Evolutionary conservation across 441 rosid genomes (phyloP).

Genomic region (Cnidoscolus chayamansa): DNA sequence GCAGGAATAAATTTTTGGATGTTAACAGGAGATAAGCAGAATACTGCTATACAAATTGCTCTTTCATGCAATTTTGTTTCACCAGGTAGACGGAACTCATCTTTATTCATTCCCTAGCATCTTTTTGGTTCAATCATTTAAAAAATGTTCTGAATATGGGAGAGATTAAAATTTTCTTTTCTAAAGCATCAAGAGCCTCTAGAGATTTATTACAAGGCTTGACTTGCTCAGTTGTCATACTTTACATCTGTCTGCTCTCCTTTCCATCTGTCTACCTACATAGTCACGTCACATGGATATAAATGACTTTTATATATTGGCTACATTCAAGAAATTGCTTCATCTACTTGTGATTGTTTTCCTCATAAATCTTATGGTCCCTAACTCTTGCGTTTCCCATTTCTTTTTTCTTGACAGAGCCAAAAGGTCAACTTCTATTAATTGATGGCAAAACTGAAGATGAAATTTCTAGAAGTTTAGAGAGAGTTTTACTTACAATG

Average conservation of each 20-base stretch:
- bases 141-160: background rate
- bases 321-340: background rate
- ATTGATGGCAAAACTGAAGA: slow-evolving; percentile 95
- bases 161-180: background rate
- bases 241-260: background rate
- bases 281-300: background rate
- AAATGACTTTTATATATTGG: background rate
- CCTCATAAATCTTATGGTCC: background rate
- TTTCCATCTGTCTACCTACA: background rate
- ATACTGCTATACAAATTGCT: slow-evolving; percentile 78
- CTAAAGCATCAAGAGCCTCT: background rate
- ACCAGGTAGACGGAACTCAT: slow-evolving; percentile 29
- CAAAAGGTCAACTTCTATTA: slow-evolving; percentile 94
- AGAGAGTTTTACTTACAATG: slow-evolving; percentile 96
- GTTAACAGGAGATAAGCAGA: slow-evolving; percentile 81
- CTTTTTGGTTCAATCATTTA: background rate
- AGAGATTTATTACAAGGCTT: background rate
- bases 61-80: slow-evolving; percentile 74
- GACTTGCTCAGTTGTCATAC: background rate
- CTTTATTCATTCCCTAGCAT: background rate
- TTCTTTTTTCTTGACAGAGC: slow-evolving; percentile 49
- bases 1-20: slow-evolving; percentile 86
- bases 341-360: slow-evolving; percentile 3
- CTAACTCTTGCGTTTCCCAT: slow-evolving; percentile 9
- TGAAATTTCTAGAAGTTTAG: slow-evolving; percentile 83